phyloP scores from a whole-genome alignment of 1,284 basidiomycete species.

The Cryptococcus floricola region DNA sequence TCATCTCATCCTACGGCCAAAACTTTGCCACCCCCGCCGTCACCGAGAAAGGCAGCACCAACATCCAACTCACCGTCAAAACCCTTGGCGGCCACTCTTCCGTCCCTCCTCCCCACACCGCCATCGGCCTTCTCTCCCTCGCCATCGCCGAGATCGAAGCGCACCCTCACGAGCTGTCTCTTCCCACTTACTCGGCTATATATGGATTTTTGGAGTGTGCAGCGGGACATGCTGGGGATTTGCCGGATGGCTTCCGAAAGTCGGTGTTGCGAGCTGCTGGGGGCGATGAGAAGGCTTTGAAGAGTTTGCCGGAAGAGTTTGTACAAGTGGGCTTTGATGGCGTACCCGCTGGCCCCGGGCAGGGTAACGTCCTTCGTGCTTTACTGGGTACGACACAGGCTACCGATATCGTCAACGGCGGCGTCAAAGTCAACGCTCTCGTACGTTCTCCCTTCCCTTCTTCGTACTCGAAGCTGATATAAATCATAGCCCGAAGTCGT shows the following conservation, averaged over 20 bases:
- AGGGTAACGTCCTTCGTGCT: conserved; percentile 16
- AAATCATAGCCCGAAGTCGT: conserved; percentile 35
- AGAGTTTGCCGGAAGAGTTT: conserved; percentile 22
- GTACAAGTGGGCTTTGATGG: conserved; percentile 13
- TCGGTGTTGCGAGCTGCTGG: conserved; percentile 10
- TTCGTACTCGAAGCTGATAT: not conserved
- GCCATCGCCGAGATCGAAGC: conserved; percentile 34
- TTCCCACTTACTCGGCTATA: conserved; percentile 28
- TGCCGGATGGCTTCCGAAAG: conserved; percentile 23
- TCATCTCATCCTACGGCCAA: conserved; percentile 10
- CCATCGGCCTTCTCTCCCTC: conserved; percentile 26
- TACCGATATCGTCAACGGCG: conserved; percentile 40
- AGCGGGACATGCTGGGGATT: conserved; percentile 24
- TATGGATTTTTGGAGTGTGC: conserved; percentile 28
- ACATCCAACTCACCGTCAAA: conserved; percentile 18
- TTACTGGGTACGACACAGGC: conserved; percentile 42
- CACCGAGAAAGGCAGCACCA: conserved; percentile 22
- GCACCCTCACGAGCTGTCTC: conserved; percentile 29
- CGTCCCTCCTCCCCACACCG: conserved; percentile 33
- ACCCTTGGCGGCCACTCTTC: conserved; percentile 27
- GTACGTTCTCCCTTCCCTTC: conserved; percentile 6
- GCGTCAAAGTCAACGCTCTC: conserved; percentile 44
- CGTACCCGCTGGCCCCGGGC: conserved; percentile 9
- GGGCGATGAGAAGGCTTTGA: conserved; percentile 32
- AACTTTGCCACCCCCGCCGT: conserved; percentile 51